Evolutionary conservation across 2,329 filamentous ascomycete species (phyloP).

Genomic region (Ophiocordyceps camponoti-floridani): DNA sequence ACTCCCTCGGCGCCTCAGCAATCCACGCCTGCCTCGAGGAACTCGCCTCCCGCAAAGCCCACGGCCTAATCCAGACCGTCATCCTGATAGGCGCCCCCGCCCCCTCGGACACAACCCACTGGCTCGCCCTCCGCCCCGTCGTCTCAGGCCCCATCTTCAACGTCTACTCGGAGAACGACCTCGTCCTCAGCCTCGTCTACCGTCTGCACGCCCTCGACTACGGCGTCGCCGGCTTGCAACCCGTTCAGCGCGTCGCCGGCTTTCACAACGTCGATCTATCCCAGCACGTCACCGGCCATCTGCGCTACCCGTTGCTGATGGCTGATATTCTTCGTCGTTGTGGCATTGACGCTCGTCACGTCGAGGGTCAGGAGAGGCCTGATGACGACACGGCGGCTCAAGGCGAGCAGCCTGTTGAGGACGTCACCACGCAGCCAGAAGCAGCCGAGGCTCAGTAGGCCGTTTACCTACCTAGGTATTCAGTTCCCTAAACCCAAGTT

Average conservation of each 20-base stretch:
- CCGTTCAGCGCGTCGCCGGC: constrained; percentile 47
- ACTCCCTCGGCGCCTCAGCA: constrained; percentile 63
- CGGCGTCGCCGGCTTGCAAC: constrained; percentile 69
- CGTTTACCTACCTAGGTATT: too few relatives aligned
- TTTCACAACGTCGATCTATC: constrained; percentile 40
- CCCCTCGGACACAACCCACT: constrained; percentile 53
- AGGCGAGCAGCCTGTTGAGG: background rate
- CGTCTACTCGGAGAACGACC: constrained; percentile 75
- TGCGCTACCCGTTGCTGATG: constrained; percentile 31
- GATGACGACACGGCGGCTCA: background rate
- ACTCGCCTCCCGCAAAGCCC: constrained; percentile 61
- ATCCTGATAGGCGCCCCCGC: constrained; percentile 69
- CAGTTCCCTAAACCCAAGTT: too few relatives aligned
- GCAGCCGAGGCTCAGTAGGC: background rate
- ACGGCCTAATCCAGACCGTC: constrained; percentile 69
- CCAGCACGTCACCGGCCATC: constrained; percentile 31
- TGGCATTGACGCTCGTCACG: constrained; percentile 28
- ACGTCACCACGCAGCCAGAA: background rate
- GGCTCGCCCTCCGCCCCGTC: constrained; percentile 59
- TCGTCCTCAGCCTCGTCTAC: constrained; percentile 75
- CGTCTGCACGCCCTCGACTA: constrained; percentile 66
- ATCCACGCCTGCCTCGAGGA: constrained; percentile 68
- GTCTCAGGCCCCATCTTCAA: constrained; percentile 74
- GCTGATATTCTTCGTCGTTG: constrained; percentile 33
- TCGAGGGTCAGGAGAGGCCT: constrained; percentile 29